phyloP scores from a whole-genome alignment of 768 basidiomycete species.

The Lepiota brunneoincarnata region DNA sequence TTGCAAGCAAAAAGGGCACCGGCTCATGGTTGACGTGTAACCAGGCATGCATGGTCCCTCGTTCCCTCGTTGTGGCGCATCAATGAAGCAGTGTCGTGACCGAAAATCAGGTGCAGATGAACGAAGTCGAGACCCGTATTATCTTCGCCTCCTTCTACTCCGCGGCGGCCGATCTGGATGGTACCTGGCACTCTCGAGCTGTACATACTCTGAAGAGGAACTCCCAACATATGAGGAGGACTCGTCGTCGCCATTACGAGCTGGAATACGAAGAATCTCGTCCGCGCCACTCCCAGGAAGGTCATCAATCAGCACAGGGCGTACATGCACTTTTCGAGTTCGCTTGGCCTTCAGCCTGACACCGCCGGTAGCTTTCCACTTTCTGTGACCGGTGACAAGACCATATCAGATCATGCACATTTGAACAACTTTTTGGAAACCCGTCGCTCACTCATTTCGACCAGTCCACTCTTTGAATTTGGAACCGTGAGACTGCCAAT shows the following conservation, averaged over 20 bases:
- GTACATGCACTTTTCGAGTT: neutral
- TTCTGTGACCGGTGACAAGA: constrained; percentile 9
- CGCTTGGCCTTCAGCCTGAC: neutral
- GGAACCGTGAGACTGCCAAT: constrained; percentile 51
- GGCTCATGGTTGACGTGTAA: too few relatives aligned
- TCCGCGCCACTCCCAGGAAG: neutral
- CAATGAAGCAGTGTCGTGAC: too few relatives aligned
- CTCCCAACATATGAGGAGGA: neutral
- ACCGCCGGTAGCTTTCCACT: constrained; percentile 11
- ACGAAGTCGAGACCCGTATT: neutral
- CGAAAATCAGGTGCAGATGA: too few relatives aligned
- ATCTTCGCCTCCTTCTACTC: constrained; percentile 23
- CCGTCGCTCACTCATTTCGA: constrained; percentile 49
- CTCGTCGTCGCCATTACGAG: constrained; percentile 4
- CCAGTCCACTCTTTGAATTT: constrained; percentile 48
- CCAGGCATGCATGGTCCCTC: too few relatives aligned
- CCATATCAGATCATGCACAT: neutral
- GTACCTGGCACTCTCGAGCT: neutral
- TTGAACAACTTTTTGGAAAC: neutral
- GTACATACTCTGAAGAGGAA: constrained; percentile 26
- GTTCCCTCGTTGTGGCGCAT: too few relatives aligned
- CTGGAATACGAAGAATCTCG: neutral
- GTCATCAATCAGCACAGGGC: neutral
- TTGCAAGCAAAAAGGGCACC: too few relatives aligned
- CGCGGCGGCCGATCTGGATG: constrained; percentile 8